These are phyloP conservation scores for Nemania sp. DNA, from an alignment of 2,329 filamentous ascomycete genomes.

Conservation along the genomic window DNA sequence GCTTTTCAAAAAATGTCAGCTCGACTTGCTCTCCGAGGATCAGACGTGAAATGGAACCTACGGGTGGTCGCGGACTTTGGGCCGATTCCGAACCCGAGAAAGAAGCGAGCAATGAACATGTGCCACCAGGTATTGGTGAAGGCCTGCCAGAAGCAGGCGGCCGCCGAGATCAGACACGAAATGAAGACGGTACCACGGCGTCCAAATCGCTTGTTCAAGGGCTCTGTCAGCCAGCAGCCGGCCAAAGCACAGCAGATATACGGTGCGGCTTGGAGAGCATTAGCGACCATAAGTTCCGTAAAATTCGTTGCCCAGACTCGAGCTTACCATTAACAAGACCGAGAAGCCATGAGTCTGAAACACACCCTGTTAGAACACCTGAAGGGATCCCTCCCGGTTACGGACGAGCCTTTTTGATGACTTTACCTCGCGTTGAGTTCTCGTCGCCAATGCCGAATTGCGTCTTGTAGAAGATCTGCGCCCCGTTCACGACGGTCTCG, in stretches of 20 bases:
- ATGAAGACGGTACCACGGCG: conserved; percentile 73
- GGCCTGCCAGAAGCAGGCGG: conserved; percentile 57
- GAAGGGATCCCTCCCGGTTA: background rate
- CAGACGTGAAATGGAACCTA: conserved; percentile 27
- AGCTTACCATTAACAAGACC: conserved; percentile 61
- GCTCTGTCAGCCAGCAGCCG: conserved; percentile 75
- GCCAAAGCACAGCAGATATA: conserved; percentile 70
- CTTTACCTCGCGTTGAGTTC: conserved; percentile 47
- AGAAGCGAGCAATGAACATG: conserved; percentile 72
- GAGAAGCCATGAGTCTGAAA: conserved; percentile 57
- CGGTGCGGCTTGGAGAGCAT: conserved; percentile 47
- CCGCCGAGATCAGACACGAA: conserved; percentile 64
- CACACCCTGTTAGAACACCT: conserved; percentile 14
- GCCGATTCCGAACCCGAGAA: conserved; percentile 71
- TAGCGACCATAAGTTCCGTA: background rate
- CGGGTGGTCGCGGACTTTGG: conserved; percentile 70
- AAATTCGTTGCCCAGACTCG: too few species aligned
- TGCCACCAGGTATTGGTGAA: conserved; percentile 61
- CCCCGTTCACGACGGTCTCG: conserved; percentile 71
- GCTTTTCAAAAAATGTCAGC: conserved; percentile 42
- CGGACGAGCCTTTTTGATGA: background rate
- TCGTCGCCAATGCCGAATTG: conserved; percentile 64
- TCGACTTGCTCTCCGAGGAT: background rate
- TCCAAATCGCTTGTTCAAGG: conserved; percentile 72
- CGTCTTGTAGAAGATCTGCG: conserved; percentile 65